Evolutionary conservation across 2,329 filamentous ascomycete genomes (phyloP).

Genomic region (Lasiodiplodia theobromae): DNA sequence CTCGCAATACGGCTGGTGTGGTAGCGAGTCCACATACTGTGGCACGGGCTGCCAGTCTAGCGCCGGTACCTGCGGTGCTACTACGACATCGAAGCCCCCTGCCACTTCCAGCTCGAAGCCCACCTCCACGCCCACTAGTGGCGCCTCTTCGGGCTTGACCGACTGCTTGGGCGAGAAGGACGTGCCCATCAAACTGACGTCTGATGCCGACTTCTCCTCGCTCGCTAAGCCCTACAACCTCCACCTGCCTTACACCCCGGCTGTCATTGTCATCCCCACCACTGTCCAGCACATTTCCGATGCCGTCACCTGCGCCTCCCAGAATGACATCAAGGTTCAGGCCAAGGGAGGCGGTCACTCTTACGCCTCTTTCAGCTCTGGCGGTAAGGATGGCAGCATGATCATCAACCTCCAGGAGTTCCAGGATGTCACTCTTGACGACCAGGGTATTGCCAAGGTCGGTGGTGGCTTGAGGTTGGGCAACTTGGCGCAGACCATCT

Average conservation of each 20-base stretch:
- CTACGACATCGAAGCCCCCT: conserved; percentile 14
- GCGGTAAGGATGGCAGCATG: conserved; percentile 58
- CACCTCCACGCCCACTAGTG: conserved; percentile 7
- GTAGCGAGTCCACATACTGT: conserved; percentile 26
- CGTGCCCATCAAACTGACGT: conserved; percentile 38
- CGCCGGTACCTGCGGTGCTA: conserved; percentile 18
- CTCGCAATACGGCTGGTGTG: conserved; percentile 31
- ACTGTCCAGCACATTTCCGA: conserved; percentile 62
- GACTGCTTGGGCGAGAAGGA: conserved; percentile 45
- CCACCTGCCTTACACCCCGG: conserved; percentile 52
- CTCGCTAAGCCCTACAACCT: conserved; percentile 48
- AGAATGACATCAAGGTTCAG: conserved; percentile 62
- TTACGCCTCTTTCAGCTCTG: conserved; percentile 61
- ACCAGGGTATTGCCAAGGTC: conserved; percentile 52
- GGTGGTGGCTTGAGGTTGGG: conserved; percentile 59
- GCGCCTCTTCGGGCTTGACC: conserved; percentile 31
- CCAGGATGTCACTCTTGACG: conserved; percentile 53
- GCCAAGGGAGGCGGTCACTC: conserved; percentile 71
- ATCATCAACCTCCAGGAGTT: conserved; percentile 57
- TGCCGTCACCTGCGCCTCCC: conserved; percentile 64
- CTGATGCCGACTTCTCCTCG: conserved; percentile 30
- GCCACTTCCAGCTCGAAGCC: conserved; percentile 10
- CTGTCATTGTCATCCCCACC: conserved; percentile 63
- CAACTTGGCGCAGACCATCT: conserved; percentile 46
- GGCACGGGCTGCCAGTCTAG: conserved; percentile 28